Base-by-base conservation (phyloP, 2,329 filamentous ascomycete species). In the Botrytis medusae region DNA sequence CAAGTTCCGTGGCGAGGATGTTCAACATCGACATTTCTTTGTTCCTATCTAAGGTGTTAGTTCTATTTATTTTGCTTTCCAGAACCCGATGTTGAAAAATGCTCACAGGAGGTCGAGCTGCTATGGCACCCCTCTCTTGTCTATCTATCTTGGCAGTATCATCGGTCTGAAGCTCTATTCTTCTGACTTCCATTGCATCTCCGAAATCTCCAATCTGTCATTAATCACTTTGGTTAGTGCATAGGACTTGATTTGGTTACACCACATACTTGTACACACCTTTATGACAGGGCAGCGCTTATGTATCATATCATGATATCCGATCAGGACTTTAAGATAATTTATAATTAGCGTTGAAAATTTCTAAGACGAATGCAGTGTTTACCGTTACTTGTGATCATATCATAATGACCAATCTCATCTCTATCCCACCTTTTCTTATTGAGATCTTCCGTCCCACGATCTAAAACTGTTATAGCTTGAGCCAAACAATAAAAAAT, bases 321-420 rank as follows among this genome's bases (percentile, higher is more conserved):
- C 57, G 18, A 60, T 34, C 8, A 60, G 29, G 5, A 60, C 57
- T 60, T 25, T 18, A 37, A 34, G 3, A 25, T 2, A 25, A 34
- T 34, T 22, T 37, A 9, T 60, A 12, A 37, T 25, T 37, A 32
- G 32, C 32, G 20, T 25, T 20, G 32, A 37, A 60, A 3, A 14
- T 25, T 32, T 37, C 7, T 22, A 60, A 60, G 57, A 60, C 18
- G 9, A 60, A 25, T 34, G 18, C 32, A 60, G 18, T 61, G 5
- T 20, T 61, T 61, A 61, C 59, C 32, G 14, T 61, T 61, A 32
- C 59, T 61, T 34, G 59, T 61, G 10, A 61, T 61, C 59, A 61
- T 61, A 25, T 61, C 59, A 61, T 61, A 61, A 37, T 61, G 59
- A 61, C 59, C 59, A 61, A 61, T 61, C 59, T 61, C 59, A 37